Evolutionary conservation across 441 rosid genomes (phyloP), one percentile per base, ranked within the genome.

Genomic region (Brassica balearica): DNA sequence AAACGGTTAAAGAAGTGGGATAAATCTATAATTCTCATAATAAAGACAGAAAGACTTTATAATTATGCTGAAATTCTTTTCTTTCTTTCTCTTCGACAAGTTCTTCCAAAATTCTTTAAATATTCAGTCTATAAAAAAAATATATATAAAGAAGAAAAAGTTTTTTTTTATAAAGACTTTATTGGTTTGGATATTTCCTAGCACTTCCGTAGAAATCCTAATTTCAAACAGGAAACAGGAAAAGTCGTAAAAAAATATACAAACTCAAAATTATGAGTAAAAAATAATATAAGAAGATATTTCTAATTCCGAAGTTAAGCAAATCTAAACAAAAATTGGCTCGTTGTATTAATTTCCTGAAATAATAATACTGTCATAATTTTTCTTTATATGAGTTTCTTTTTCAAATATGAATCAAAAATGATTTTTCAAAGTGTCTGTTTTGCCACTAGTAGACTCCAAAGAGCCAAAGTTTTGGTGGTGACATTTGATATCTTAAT

Each of bases 111-210:
- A 58, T 46, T 34, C 25, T 27, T 27, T 29, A 29, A 14, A 9
- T n/a, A 38, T 53, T 63, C 14, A 8, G 27, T 68, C 7, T 34
- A 36, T 1, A 46, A 46, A 46, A 12, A 48, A 46, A 12, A 53
- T 4, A 53, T 53, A 53, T 53, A 61, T 19, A 66, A 43, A 46
- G 72, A 56, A 41, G 77, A 78, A 78, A 53, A 48, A n/a, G 2
- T 56, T 20, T 67, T 66, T 29, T 15, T 20, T 60, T 66, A 29
- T 15, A 22, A 56, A 51, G 23, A 73, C 43, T 59, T 20, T 58
- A 68, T 8, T 41, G 7, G 15, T 78, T 72, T 68, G 73, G 70
- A 73, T 73, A 68, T 36, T 46, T 78, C 74, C 56, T 66, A 60
- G 15, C 20, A 32, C 22, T 60, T 51, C 46, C 66, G 25, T 23